Evolutionary conservation across 2,329 filamentous ascomycete species (phyloP), one percentile per base, ranked within the genome.

Genomic region (Truncatella angustata): DNA sequence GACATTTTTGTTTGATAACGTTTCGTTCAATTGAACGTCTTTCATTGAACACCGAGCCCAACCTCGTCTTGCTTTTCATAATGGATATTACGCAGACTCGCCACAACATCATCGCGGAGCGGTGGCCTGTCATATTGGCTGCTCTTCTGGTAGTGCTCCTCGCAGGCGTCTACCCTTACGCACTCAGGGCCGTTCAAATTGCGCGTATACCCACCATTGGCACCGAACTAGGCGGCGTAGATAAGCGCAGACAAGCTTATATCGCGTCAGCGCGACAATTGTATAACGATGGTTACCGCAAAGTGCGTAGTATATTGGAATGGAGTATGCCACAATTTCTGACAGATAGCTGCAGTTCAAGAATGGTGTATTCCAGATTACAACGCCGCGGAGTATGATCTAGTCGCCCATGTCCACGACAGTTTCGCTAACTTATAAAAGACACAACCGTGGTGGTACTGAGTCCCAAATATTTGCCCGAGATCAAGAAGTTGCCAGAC

Each of bases 231-330:
- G 61, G 61, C 18, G 49, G 50, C 34, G 51, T 55, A 1, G 53
- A 57, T 39, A 59, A 63, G 48, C 57, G 60, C n/a, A 57, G 57
- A 24, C 56, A 62, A 21, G 60, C 58, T 9, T 63, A 57, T 36
- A 47, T 58, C 20, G 49, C 49, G 18, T 49, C 54, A 16, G 56
- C 56, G 18, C 36, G 50, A 6, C 55, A 60, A 3, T 51, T 63
- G 4, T 63, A 63, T 47, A 52, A 53, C 36, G 61, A 62, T 28
- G 60, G 59, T 14, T 63, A 62, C 45, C 47, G 57, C 2, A 23
- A 56, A 9, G 60, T 40, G 18, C 37, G 37, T 10, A 11, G 20
- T 9, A 5, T 3, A 18, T 11, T 5, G 20, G n/a, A 6, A 18
- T 5, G 10, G 14, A 12, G 37, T 2, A 5, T 20, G 5, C 9